phyloP scores from a whole-genome alignment of 1,284 basidiomycete species.

The Leucoagaricus sp. region DNA sequence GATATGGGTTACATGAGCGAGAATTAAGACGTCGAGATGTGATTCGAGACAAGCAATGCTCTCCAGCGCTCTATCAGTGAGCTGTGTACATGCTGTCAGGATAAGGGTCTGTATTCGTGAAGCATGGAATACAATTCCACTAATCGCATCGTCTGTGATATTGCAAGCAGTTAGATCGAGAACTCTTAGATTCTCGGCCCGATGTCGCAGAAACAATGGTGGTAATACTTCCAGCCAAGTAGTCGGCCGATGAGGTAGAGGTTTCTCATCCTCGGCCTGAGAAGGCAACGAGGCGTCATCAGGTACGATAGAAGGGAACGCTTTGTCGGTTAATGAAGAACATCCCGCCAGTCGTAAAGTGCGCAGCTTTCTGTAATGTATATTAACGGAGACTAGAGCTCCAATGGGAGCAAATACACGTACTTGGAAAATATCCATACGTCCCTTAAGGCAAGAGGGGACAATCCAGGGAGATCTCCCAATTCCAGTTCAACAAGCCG shows the following conservation, averaged over 20 bases:
- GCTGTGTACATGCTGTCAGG: slow-evolving; percentile 78
- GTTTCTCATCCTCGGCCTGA: slow-evolving; percentile 42
- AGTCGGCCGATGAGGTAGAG: slow-evolving; percentile 50
- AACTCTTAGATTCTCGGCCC: slow-evolving; percentile 71
- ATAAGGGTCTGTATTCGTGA: slow-evolving; percentile 79
- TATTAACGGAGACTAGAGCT: slow-evolving; percentile 1
- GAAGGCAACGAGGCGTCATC: slow-evolving; percentile 22
- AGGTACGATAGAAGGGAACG: slow-evolving; percentile 64
- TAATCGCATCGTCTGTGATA: slow-evolving; percentile 79
- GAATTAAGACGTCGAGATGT: slow-evolving; percentile 79
- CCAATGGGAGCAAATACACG: slow-evolving; percentile 17
- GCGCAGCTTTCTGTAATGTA: slow-evolving; percentile 58
- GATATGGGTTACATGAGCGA: slow-evolving; percentile 79
- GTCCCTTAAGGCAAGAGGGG: slow-evolving; percentile 71
- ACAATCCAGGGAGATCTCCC: slow-evolving; percentile 71
- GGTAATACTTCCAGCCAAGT: slow-evolving; percentile 62
- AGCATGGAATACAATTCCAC: slow-evolving; percentile 79
- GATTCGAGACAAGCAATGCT: slow-evolving; percentile 75
- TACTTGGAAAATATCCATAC: slow-evolving; percentile 78
- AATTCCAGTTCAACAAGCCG: slow-evolving; percentile 84
- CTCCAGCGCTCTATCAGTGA: slow-evolving; percentile 77
- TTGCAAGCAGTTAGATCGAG: slow-evolving; percentile 80
- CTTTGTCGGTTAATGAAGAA: slow-evolving; percentile 71
- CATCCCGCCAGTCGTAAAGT: slow-evolving; percentile 77
- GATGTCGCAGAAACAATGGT: slow-evolving; percentile 58